Evolutionary conservation across 2,329 filamentous ascomycete genomes (phyloP).

Genomic region (Phoma sp.): DNA sequence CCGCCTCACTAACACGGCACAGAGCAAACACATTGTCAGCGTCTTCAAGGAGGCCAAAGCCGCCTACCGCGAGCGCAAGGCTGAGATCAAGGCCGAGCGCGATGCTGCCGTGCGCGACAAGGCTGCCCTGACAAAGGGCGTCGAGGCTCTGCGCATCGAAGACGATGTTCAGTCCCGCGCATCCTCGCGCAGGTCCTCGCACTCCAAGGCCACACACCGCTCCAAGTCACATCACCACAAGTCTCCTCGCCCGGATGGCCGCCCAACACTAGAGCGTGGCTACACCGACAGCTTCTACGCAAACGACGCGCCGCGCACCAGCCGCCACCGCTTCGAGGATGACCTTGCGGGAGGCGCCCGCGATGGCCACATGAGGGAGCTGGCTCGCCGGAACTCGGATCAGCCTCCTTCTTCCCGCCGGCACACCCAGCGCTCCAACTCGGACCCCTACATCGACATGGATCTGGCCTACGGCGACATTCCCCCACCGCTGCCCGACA

Average conservation of each 20-base stretch:
- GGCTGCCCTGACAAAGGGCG: conserved; percentile 62
- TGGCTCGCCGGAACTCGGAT: conserved; percentile 54
- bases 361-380: conserved; percentile 46
- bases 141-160: conserved; percentile 57
- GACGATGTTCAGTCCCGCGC: conserved; percentile 45
- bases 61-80: conserved; percentile 87
- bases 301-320: conserved; percentile 42
- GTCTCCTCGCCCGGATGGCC: conserved; percentile 21
- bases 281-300: conserved; percentile 53
- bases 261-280: conserved; percentile 52
- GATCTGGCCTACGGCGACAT: conserved; percentile 88
- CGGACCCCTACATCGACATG: conserved; percentile 74
- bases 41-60: conserved; percentile 92
- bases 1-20: conserved; percentile 9
- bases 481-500: conserved; percentile 68
- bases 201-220: conserved; percentile 26
- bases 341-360: conserved; percentile 40
- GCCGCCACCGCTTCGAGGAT: conserved; percentile 38
- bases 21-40: conserved; percentile 89
- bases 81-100: conserved; percentile 75
- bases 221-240: conserved; percentile 31
- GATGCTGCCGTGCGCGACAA: conserved; percentile 64
- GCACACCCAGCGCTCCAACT: conserved; percentile 44
- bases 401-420: conserved; percentile 21
- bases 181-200: conserved; percentile 30